Base-by-base conservation (phyloP, 805 yeast species). In the Wickerhamiella allomyrinae region DNA sequence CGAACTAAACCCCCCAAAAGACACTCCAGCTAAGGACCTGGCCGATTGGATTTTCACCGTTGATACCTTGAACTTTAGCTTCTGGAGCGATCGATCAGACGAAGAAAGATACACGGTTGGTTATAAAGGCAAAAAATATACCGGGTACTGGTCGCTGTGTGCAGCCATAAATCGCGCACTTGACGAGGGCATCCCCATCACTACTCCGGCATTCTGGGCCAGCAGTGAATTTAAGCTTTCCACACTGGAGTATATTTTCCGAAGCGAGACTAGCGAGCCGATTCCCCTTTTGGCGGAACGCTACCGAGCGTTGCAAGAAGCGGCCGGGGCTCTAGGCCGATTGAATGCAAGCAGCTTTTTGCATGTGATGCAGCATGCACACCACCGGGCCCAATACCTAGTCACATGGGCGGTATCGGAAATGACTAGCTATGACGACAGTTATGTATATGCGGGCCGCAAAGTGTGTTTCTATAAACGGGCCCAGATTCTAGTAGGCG, bases 121-220 rank as follows among this genome's bases (percentile, higher is more conserved):
- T 10, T 66, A 57, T 48, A 43, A 57, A 3, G 63, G 57, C 15
- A 29, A 46, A 15, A 29, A 20, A 21, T 66, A 63, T 52, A 66
- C 71, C 1, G 70, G 70, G 9, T 66, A 66, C 51, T 65, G 70
- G 70, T 63, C 69, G 40, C 51, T 66, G 20, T 60, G 57, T 13
- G 70, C 70, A 1, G 66, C 66, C 10, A 52, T 66, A 14, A 61
- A 67, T 47, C 48, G 65, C n/a, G 70, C 70, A 1, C 45, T 66
- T 20, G 65, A 58, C 20, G 55, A 56, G n/a, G 62, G 59, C 1
- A 51, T 65, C 8, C 62, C 65, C 2, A 56, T 66, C 23, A 65
- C 68, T 2, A 39, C 47, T 3, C 67, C 68, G 2, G 10, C 33
- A 15, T 62, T 52, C 41, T 67, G 70, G 69, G 29, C 34, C 0